These are phyloP conservation scores for Polyplosphaeria fusca DNA, from an alignment of 495 filamentous ascomycete genomes.

Conservation along the genomic window DNA sequence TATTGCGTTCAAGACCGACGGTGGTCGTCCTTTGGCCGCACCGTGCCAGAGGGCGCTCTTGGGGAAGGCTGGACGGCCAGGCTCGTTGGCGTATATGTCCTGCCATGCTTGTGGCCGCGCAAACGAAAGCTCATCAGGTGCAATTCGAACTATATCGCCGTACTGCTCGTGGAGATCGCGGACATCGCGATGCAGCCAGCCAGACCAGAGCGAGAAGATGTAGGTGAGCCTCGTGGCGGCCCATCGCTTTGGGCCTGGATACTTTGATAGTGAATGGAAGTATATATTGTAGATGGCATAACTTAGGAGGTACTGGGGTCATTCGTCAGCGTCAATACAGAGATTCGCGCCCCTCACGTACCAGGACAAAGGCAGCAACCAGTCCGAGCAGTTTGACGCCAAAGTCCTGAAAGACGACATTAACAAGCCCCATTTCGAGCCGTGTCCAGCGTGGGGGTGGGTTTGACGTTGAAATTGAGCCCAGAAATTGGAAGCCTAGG, in stretches of 20 bases:
- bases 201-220: background rate
- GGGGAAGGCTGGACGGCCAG: slow-evolving; percentile 25
- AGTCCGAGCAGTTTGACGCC: no score
- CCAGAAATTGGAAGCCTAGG: no score
- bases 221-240: background rate
- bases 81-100: slow-evolving; percentile 34
- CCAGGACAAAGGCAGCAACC: background rate
- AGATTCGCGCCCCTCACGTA: background rate
- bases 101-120: slow-evolving; percentile 27
- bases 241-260: slow-evolving; percentile 7
- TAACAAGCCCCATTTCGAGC: no score
- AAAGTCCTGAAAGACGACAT: no score
- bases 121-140: slow-evolving; percentile 39
- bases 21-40: slow-evolving; percentile 15
- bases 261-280: slow-evolving; percentile 44
- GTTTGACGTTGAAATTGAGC: no score
- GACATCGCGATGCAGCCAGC: background rate
- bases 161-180: background rate
- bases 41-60: slow-evolving; percentile 34
- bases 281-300: slow-evolving; percentile 43
- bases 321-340: background rate
- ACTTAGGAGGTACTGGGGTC: slow-evolving; percentile 2
- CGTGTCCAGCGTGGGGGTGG: no score
- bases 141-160: slow-evolving; percentile 30
- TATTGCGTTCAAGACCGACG: slow-evolving; percentile 32